These are phyloP conservation scores for Aspergillus wentii DNA, from an alignment of 495 filamentous ascomycete genomes.

Conservation along the genomic window DNA sequence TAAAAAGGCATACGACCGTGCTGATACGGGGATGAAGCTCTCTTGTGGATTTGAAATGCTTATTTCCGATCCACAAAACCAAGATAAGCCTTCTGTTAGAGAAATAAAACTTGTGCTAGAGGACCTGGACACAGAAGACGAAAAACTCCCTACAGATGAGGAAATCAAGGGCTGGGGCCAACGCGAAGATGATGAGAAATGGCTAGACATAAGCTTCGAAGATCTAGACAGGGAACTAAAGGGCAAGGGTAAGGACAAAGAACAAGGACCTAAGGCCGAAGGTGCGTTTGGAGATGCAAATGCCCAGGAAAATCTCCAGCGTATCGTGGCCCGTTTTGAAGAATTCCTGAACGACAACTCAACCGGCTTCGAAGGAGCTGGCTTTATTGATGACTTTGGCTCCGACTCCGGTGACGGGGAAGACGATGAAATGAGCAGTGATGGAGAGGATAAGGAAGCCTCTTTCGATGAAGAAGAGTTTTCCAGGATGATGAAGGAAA, in stretches of 20 bases:
- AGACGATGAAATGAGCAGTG: conserved; percentile 47
- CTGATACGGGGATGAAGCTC: conserved; percentile 84
- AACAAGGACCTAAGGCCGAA: conserved; percentile 13
- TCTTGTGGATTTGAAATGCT: conserved; percentile 91
- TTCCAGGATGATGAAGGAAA: conserved; percentile 82
- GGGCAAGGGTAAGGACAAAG: conserved; percentile 38
- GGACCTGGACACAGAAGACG: conserved; percentile 60
- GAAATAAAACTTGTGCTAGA: conserved; percentile 73
- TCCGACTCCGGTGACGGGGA: conserved; percentile 52
- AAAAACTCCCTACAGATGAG: conserved; percentile 60
- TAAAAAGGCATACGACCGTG: conserved; percentile 32
- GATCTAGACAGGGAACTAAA: conserved; percentile 81
- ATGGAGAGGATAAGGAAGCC: conserved; percentile 69
- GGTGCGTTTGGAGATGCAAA: conserved; percentile 70
- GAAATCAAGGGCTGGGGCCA: conserved; percentile 68
- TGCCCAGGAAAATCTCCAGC: conserved; percentile 77
- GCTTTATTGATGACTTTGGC: conserved; percentile 62
- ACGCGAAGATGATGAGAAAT: conserved; percentile 75
- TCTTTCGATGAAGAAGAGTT: conserved; percentile 85
- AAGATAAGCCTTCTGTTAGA: conserved; percentile 58
- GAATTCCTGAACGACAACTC: conserved; percentile 86
- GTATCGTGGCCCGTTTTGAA: conserved; percentile 88
- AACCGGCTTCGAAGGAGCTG: conserved; percentile 73
- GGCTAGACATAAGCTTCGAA: conserved; percentile 87
- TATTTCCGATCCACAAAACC: conserved; percentile 55